Conservation (phyloP, 768 basidiomycete genomes). For the Mycena albidolilacea region DNA sequence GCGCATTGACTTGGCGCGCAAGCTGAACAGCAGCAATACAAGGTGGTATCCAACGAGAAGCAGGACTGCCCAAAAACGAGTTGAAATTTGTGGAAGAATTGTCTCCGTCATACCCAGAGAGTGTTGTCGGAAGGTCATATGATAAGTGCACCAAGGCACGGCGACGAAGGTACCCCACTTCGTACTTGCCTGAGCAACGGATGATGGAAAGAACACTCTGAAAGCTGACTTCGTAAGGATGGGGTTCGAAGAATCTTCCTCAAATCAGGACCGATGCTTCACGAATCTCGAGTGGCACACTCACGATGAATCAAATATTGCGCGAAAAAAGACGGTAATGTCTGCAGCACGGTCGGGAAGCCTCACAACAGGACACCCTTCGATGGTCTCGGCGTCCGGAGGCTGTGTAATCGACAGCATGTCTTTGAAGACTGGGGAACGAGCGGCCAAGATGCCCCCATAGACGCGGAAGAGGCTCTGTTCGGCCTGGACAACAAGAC, state of each 20-base stretch:
- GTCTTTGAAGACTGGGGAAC: constrained; percentile 43
- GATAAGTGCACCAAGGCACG: constrained; percentile 33
- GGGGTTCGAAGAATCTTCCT: constrained; percentile 26
- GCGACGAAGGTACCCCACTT: constrained; percentile 26
- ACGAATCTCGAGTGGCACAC: background rate
- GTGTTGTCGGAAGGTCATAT: constrained; percentile 9
- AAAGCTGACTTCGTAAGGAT: constrained; percentile 1
- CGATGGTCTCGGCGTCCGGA: constrained; percentile 30
- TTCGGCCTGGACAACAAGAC: constrained; percentile 45
- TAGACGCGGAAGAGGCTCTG: constrained; percentile 44
- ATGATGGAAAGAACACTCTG: background rate
- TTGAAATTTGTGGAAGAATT: background rate
- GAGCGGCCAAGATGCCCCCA: constrained; percentile 40
- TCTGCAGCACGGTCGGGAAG: constrained; percentile 38
- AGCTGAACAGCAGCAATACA: constrained; percentile 13
- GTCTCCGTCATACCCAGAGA: background rate
- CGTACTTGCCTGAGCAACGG: constrained; percentile 28
- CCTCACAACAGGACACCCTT: constrained; percentile 44
- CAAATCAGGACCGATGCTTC: background rate
- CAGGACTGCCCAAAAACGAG: background rate
- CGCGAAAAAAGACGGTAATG: constrained; percentile 17
- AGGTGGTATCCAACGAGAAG: background rate
- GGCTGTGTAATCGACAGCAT: constrained; percentile 45
- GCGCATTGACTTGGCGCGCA: constrained; percentile 28
- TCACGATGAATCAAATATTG: constrained; percentile 26